phyloP scores from a whole-genome alignment of 2,329 filamentous ascomycete species.

The Phoma sp. region DNA sequence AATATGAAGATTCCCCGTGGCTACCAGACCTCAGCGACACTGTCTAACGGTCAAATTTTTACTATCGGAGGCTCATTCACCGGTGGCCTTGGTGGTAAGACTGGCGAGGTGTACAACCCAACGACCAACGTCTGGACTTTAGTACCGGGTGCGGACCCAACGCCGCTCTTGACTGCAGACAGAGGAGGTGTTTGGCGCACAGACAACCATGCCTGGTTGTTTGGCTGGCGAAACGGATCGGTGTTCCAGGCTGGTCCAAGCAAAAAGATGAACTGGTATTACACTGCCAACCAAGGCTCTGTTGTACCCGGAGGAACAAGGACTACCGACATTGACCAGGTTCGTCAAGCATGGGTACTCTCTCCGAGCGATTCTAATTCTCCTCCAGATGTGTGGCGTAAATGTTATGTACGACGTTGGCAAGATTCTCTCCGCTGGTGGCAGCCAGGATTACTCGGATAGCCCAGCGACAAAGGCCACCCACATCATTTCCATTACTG shows the following conservation, averaged over 20 bases:
- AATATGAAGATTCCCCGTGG: constrained; percentile 28
- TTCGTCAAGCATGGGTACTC: too few relatives aligned
- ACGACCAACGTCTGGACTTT: constrained; percentile 22
- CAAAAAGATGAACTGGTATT: constrained; percentile 64
- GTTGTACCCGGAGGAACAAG: constrained; percentile 53
- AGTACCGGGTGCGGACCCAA: constrained; percentile 24
- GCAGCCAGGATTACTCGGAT: constrained; percentile 22
- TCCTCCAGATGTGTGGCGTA: constrained; percentile 54
- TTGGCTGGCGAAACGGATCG: constrained; percentile 27
- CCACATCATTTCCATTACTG: constrained; percentile 27
- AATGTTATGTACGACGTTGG: constrained; percentile 55
- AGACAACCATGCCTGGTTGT: constrained; percentile 35
- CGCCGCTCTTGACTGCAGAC: constrained; percentile 27
- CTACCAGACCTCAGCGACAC: constrained; percentile 25
- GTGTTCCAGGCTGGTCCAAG: constrained; percentile 63
- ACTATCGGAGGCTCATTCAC: constrained; percentile 31
- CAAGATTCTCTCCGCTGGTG: constrained; percentile 47
- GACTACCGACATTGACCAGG: constrained; percentile 46
- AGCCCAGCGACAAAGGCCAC: constrained; percentile 19
- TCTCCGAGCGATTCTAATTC: too few relatives aligned
- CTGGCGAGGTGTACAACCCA: constrained; percentile 27
- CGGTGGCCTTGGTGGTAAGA: constrained; percentile 20
- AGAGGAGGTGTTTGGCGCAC: constrained; percentile 24
- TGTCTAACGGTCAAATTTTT: constrained; percentile 29
- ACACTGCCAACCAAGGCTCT: constrained; percentile 52